These are phyloP conservation scores for Fusarium succisae DNA, from an alignment of 2,329 filamentous ascomycete genomes.

Conservation along the genomic window DNA sequence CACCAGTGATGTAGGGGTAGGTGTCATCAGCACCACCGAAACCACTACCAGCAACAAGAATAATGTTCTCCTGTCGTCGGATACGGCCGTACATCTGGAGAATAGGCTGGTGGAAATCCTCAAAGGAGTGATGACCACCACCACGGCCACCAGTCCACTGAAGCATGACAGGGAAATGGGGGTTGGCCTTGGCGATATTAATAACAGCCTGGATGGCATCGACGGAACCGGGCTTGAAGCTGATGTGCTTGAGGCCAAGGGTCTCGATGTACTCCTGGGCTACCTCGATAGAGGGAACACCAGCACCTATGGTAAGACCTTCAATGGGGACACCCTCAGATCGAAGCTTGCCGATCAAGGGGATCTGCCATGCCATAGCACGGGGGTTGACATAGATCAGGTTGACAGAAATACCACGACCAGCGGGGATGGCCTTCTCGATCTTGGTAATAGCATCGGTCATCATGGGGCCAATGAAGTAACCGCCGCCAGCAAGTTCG, in stretches of 20 bases:
- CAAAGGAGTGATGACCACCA: slow-evolving; percentile 92
- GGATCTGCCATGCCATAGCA: slow-evolving; percentile 93
- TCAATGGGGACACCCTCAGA: slow-evolving; percentile 90
- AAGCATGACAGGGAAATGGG: slow-evolving; percentile 88
- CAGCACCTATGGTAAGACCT: slow-evolving; percentile 90
- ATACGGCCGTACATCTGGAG: slow-evolving; percentile 92
- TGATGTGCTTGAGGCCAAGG: slow-evolving; percentile 89
- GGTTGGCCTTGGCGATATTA: slow-evolving; percentile 94
- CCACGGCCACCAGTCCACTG: slow-evolving; percentile 97
- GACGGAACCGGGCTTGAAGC: slow-evolving; percentile 91
- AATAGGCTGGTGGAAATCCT: slow-evolving; percentile 94
- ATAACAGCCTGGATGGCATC: slow-evolving; percentile 90
- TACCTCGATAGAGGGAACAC: slow-evolving; percentile 92
- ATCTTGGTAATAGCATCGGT: slow-evolving; percentile 85
- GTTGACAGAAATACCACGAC: slow-evolving; percentile 89
- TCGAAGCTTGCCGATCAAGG: slow-evolving; percentile 80
- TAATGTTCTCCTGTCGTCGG: slow-evolving; percentile 84
- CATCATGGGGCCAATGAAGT: slow-evolving; percentile 85
- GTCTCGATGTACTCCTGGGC: slow-evolving; percentile 95
- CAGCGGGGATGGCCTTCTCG: slow-evolving; percentile 82
- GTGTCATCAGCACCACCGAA: slow-evolving; percentile 92
- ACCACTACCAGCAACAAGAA: slow-evolving; percentile 89
- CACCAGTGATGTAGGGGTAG: slow-evolving; percentile 89
- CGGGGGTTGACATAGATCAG: slow-evolving; percentile 90
- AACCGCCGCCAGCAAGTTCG: slow-evolving; percentile 88